A percentile compares a stretch with the other conserved stretches of the same genome.
These are phyloP conservation scores for Cladosporium austrohemisphaericum DNA, from an alignment of 2,329 filamentous ascomycete species.

Conservation along the genomic window DNA sequence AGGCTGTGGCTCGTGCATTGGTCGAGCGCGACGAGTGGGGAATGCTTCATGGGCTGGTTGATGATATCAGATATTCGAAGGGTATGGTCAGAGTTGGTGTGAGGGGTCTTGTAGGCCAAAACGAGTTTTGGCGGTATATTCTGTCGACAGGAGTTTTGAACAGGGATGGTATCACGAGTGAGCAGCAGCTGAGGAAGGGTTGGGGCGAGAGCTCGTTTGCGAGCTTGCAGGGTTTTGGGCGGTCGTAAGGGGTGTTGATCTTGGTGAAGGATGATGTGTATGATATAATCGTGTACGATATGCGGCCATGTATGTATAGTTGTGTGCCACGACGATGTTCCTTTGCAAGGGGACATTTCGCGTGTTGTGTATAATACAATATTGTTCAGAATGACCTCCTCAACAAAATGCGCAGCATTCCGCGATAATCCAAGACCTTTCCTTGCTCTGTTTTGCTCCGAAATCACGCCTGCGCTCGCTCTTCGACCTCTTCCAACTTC, in stretches of 20 bases:
- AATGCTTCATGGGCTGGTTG: constrained; percentile 34
- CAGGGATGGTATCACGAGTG: constrained; percentile 17
- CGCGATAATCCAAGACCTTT: too few species aligned
- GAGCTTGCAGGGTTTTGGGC: too few species aligned
- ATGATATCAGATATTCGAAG: constrained; percentile 34
- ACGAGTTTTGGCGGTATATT: constrained; percentile 29
- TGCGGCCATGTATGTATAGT: too few species aligned
- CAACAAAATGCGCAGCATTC: too few species aligned
- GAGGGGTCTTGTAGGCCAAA: constrained; percentile 23
- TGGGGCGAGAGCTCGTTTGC: constrained; percentile 6
- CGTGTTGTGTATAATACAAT: too few species aligned
- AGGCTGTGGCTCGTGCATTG: constrained; percentile 37
- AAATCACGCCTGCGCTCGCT: too few species aligned
- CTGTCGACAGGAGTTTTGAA: constrained; percentile 21
- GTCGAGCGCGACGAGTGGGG: constrained; percentile 35
- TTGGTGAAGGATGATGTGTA: background rate
- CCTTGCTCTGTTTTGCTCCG: too few species aligned
- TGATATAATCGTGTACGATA: too few species aligned
- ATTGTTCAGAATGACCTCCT: too few species aligned
- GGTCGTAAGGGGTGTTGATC: background rate
- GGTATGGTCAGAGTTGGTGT: constrained; percentile 25
- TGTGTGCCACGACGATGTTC: too few species aligned
- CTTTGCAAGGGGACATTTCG: too few species aligned
- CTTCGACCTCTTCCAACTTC: too few species aligned
- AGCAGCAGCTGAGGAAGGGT: constrained; percentile 13